Evolutionary conservation across 306 rosid species (phyloP).

Genomic region (Hippophae rhamnoides): DNA sequence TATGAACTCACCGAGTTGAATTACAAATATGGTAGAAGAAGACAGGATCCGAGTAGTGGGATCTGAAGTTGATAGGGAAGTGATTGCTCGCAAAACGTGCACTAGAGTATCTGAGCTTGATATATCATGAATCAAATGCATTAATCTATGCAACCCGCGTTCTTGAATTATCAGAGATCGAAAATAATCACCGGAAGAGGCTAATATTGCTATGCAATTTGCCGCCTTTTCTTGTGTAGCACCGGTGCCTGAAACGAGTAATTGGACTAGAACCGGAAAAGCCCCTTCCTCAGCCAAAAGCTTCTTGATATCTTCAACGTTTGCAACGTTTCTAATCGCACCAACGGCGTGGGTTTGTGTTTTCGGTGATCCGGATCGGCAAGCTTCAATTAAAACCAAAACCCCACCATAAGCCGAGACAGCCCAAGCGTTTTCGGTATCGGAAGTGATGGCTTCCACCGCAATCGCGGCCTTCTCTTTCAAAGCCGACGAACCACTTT

Average conservation of each 20-base stretch:
- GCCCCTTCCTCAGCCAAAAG: slow-evolving; percentile 45
- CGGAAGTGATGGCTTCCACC: slow-evolving; percentile 38
- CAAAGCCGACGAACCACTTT: slow-evolving; percentile 25
- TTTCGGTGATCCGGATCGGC: slow-evolving; percentile 42
- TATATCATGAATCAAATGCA: slow-evolving; percentile 40
- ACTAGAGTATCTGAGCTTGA: slow-evolving; percentile 28
- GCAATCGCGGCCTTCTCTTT: slow-evolving; percentile 42
- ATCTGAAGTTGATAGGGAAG: slow-evolving; percentile 33
- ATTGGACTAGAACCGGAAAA: slow-evolving; percentile 31
- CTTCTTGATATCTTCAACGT: slow-evolving; percentile 33
- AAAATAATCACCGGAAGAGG: slow-evolving; percentile 39
- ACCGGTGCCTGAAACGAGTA: slow-evolving; percentile 28
- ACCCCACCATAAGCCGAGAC: slow-evolving; percentile 48
- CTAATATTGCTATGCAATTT: slow-evolving; percentile 26
- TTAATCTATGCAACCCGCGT: slow-evolving; percentile 35
- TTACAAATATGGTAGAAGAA: slow-evolving; percentile 32
- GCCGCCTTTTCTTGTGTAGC: slow-evolving; percentile 39
- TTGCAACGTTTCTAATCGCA: slow-evolving; percentile 32
- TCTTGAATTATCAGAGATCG: slow-evolving; percentile 36
- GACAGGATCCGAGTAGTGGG: slow-evolving; percentile 25
- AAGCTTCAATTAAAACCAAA: slow-evolving; percentile 30
- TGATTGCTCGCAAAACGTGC: slow-evolving; percentile 30
- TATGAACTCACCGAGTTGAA: slow-evolving; percentile 34
- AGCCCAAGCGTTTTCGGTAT: slow-evolving; percentile 50
- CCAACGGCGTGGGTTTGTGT: slow-evolving; percentile 34